A percentile compares a stretch with the other conserved stretches of the same genome.
Conservation (phyloP, 139 green algal genomes). For the Protoeuglena noctilucae region DNA sequence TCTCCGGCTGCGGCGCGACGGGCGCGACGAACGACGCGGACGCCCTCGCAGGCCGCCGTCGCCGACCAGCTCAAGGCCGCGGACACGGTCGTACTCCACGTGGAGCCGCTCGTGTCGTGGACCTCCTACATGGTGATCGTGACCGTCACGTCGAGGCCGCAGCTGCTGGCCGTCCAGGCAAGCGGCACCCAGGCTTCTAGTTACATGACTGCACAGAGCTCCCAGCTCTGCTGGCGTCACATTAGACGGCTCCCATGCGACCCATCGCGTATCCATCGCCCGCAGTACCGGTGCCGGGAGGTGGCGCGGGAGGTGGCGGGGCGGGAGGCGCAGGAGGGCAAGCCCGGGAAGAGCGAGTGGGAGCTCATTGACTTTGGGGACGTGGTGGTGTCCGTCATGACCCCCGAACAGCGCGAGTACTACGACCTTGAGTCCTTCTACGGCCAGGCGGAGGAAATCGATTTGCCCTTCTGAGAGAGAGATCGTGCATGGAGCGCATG, state of each 20-base stretch:
- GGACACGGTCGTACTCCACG: not conserved
- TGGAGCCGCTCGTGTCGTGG: not conserved
- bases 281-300: not conserved
- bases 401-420: not conserved
- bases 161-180: not conserved
- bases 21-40: no score
- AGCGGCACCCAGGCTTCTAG: no score
- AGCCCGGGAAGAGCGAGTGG: not conserved
- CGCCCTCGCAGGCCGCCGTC: no score
- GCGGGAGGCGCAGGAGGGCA: not conserved
- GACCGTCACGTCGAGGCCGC: not conserved
- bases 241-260: no score
- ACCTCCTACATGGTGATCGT: not conserved
- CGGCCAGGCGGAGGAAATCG: not conserved
- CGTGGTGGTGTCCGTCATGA: not conserved
- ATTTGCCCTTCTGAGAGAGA: not conserved
- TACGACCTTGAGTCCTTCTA: not conserved
- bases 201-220: no score
- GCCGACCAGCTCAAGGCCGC: not conserved
- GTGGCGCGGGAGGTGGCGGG: not conserved
- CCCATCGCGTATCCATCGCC: no score
- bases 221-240: no score
- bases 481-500: no score
- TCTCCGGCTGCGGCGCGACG: no score
- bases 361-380: not conserved